Percentiles rank a stretch among this genome's conserved stretches.
Conservation (phyloP, 345 rosid species). For the Citrus maxima region DNA sequence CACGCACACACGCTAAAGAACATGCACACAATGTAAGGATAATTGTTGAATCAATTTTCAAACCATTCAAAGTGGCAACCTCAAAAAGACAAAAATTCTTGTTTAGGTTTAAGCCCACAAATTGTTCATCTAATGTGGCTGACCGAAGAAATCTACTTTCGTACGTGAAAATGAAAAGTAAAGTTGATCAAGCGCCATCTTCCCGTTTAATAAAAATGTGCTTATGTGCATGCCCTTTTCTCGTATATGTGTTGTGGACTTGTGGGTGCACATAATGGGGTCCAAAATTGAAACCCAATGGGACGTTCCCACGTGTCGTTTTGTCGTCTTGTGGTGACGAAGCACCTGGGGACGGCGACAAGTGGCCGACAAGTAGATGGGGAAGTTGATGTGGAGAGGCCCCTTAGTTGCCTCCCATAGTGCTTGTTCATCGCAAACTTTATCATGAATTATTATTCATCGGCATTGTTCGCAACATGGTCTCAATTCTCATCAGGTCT, state of each 20-base stretch:
- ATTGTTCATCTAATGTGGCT: not conserved
- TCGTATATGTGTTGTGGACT: not conserved
- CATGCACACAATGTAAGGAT: not conserved
- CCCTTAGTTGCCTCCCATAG: slow-evolving; percentile 16
- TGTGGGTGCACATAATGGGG: not conserved
- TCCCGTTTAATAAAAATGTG: not conserved
- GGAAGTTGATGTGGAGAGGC: slow-evolving; percentile 17
- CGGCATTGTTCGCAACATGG: not conserved
- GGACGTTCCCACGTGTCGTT: not conserved
- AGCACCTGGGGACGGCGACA: slow-evolving; percentile 12
- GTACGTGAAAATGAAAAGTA: not conserved
- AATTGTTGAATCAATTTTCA: not conserved
- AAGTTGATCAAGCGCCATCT: not conserved
- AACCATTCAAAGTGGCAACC: no score
- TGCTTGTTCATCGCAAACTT: slow-evolving; percentile 12
- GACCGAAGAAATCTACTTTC: not conserved
- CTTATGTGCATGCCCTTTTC: not conserved
- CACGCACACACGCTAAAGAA: not conserved
- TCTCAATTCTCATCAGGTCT: not conserved
- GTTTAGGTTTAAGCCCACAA: slow-evolving; percentile 10
- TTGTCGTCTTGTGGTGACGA: not conserved
- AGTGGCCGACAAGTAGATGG: slow-evolving; percentile 37
- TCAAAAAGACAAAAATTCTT: not conserved
- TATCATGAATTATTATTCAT: slow-evolving; percentile 6
- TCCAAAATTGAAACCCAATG: not conserved